These are phyloP conservation scores for Pichia sp. DNA, from an alignment of 1,139 yeast species.

Conservation along the genomic window DNA sequence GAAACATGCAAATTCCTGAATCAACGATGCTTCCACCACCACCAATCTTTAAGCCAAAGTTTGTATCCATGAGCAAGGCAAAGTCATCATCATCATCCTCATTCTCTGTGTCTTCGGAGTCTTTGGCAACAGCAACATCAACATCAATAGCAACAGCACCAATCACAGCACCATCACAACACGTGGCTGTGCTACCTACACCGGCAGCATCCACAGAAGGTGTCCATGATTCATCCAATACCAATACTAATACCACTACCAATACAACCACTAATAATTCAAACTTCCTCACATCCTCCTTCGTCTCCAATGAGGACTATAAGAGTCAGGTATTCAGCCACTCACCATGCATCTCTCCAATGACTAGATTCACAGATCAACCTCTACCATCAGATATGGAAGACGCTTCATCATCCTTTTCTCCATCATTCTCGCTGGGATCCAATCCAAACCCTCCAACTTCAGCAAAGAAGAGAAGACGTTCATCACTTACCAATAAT, in stretches of 20 bases:
- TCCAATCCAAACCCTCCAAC: constrained; percentile 1
- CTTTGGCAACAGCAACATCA: too few species aligned
- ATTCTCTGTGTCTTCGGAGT: too few species aligned
- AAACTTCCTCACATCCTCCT: constrained; percentile 24
- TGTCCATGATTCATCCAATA: background rate
- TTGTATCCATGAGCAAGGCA: too few species aligned
- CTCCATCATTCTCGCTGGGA: background rate
- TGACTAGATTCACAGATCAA: constrained; percentile 26
- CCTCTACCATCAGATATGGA: background rate
- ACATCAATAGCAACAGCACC: too few species aligned
- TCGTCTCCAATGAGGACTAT: constrained; percentile 22
- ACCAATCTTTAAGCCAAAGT: constrained; percentile 56
- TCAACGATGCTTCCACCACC: constrained; percentile 46
- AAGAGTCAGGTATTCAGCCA: constrained; percentile 16
- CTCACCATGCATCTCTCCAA: constrained; percentile 28
- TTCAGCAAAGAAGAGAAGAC: constrained; percentile 28
- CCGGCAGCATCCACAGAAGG: too few species aligned
- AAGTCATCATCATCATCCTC: too few species aligned
- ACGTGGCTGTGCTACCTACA: too few species aligned
- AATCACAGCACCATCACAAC: too few species aligned
- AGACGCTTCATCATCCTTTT: background rate
- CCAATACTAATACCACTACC: background rate
- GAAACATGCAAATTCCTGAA: too few species aligned
- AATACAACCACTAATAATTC: constrained; percentile 10
- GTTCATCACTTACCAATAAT: constrained; percentile 33